Percentiles rank a stretch among this genome's conserved stretches.
Conservation (phyloP, 345 rosid genomes). For the Euphorbia lathyris region DNA sequence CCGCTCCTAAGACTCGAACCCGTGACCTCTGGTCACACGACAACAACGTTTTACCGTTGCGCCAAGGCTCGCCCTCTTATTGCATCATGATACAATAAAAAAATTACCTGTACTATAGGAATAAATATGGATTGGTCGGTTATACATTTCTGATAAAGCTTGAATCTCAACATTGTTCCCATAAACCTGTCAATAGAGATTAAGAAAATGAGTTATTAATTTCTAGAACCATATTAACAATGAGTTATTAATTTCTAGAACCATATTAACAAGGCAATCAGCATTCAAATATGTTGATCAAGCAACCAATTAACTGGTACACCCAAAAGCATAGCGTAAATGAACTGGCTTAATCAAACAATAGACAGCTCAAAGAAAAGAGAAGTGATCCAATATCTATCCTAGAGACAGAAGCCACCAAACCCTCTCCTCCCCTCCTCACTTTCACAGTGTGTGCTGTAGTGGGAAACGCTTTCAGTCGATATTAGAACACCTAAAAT, state of each 20-base stretch:
- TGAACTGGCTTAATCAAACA: neutral
- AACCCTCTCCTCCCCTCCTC: neutral
- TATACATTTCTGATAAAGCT: slow-evolving; percentile 93
- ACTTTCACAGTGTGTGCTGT: neutral
- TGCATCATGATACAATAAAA: neutral
- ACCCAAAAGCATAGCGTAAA: neutral
- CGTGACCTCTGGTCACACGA: too few relatives aligned
- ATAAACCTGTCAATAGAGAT: slow-evolving; percentile 60
- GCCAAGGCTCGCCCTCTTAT: too few relatives aligned
- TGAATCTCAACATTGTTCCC: slow-evolving; percentile 98
- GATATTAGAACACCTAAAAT: neutral
- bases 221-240: neutral
- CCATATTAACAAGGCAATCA: neutral
- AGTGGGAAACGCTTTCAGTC: too few relatives aligned
- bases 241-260: neutral
- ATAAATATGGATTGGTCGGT: slow-evolving; percentile 93
- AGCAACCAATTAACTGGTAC: neutral
- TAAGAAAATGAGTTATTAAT: neutral
- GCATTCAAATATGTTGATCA: neutral
- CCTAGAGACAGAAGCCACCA: neutral
- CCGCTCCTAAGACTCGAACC: too few relatives aligned
- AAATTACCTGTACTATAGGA: slow-evolving; percentile 80
- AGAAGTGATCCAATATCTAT: neutral
- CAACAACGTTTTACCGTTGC: too few relatives aligned
- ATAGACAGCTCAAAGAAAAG: neutral